phyloP scores from a whole-genome alignment of 2,329 filamentous ascomycete species.

The Botrytis medusae region DNA sequence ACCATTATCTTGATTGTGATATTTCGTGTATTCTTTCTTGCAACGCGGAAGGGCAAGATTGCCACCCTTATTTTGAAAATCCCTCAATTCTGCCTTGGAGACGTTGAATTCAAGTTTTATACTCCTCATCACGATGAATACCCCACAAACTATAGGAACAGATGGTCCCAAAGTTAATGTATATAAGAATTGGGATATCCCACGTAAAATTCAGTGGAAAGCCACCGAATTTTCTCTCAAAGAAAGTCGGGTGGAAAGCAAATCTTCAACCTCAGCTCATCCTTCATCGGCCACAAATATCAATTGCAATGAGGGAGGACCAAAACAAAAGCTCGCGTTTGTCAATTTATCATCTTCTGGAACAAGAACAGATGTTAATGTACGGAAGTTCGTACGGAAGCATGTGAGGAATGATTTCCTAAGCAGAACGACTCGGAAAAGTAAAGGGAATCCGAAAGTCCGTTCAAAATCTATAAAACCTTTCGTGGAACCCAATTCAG shows the following conservation, averaged over 20 bases:
- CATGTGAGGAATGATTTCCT: constrained; percentile 31
- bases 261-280: not conserved
- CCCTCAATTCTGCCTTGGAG: not conserved
- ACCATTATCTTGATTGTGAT: not conserved
- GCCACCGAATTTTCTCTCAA: not conserved
- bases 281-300: not conserved
- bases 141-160: not conserved
- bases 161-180: not conserved
- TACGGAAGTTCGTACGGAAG: constrained; percentile 26
- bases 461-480: not conserved
- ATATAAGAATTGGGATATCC: constrained; percentile 11
- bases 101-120: not conserved
- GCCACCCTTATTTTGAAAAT: not conserved
- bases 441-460: constrained; percentile 4
- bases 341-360: constrained; percentile 24
- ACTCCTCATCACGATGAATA: not conserved
- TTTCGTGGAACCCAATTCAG: not conserved
- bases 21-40: not conserved
- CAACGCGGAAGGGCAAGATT: not conserved
- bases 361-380: constrained; percentile 20
- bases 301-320: not conserved
- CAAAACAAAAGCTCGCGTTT: constrained; percentile 26
- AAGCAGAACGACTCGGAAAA: constrained; percentile 16
- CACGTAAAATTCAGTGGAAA: not conserved
- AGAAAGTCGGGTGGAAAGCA: not conserved